These are phyloP conservation scores for Apiospora sp. DNA, from an alignment of 2,329 filamentous ascomycete genomes.

Conservation along the genomic window DNA sequence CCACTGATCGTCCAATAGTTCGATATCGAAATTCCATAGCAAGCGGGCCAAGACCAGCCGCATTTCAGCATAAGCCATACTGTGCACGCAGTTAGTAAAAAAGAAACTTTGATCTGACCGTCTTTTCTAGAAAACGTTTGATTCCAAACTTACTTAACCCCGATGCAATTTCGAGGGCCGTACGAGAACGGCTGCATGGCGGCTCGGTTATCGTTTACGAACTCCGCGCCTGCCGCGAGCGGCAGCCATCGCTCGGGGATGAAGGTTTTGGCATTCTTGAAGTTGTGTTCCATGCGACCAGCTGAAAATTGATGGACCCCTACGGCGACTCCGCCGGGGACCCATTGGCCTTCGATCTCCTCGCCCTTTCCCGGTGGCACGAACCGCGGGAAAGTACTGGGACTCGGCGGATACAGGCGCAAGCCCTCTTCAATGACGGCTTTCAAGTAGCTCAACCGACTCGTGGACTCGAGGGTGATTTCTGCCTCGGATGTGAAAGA, in stretches of 20 bases:
- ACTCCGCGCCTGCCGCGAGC: conserved; percentile 30
- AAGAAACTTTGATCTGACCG: not conserved
- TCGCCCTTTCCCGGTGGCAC: conserved; percentile 39
- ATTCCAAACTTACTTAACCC: conserved; percentile 39
- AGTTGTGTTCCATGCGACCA: conserved; percentile 37
- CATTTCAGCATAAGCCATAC: conserved; percentile 50
- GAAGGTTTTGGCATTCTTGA: conserved; percentile 47
- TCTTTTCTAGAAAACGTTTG: not conserved
- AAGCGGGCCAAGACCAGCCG: conserved; percentile 46
- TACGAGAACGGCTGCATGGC: conserved; percentile 47
- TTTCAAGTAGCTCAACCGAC: conserved; percentile 48
- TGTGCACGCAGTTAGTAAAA: conserved; percentile 7
- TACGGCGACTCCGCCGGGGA: conserved; percentile 33
- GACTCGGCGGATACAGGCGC: conserved; percentile 49
- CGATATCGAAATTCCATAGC: conserved; percentile 47
- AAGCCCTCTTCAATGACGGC: conserved; percentile 53
- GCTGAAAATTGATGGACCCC: not conserved
- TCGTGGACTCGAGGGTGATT: conserved; percentile 46
- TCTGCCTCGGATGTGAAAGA: conserved; percentile 47
- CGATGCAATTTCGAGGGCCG: conserved; percentile 50
- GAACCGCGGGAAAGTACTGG: conserved; percentile 34
- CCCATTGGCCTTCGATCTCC: conserved; percentile 35
- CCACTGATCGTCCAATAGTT: conserved; percentile 39
- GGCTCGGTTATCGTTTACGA: conserved; percentile 43
- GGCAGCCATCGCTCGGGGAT: conserved; percentile 49